Evolutionary conservation across 192 early-diverging fungal species (phyloP).

Genomic region (Coemansia sp.): DNA sequence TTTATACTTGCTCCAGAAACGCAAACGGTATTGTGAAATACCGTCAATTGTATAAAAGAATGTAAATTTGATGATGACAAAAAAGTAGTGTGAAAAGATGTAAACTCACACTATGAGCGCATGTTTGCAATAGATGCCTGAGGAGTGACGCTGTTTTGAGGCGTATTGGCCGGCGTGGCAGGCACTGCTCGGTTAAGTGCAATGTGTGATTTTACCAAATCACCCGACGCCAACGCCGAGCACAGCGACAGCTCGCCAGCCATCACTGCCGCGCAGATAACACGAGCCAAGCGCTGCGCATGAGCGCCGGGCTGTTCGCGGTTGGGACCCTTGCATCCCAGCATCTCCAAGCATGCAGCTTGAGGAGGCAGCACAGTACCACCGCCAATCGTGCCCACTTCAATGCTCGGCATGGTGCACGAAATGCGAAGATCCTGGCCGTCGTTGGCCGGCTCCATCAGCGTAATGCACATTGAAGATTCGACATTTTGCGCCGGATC

Average conservation of each 20-base stretch:
- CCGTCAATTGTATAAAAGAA: not conserved
- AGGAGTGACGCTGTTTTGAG: slow-evolving; percentile 11
- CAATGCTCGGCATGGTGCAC: slow-evolving; percentile 90
- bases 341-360: slow-evolving; percentile 80
- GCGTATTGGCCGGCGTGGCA: slow-evolving; percentile 30
- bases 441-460: slow-evolving; percentile 85
- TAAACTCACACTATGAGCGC: slow-evolving; percentile 1
- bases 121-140: slow-evolving; percentile 16
- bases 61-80: not conserved
- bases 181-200: slow-evolving; percentile 73
- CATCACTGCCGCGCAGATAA: slow-evolving; percentile 87
- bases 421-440: slow-evolving; percentile 80
- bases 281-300: slow-evolving; percentile 78
- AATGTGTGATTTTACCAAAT: slow-evolving; percentile 87
- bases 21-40: not conserved
- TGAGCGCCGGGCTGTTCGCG: slow-evolving; percentile 75
- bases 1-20: no score
- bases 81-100: not conserved
- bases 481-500: slow-evolving; percentile 97
- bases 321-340: slow-evolving; percentile 83
- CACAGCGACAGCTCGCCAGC: slow-evolving; percentile 88
- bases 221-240: slow-evolving; percentile 81
- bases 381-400: slow-evolving; percentile 92
- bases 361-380: slow-evolving; percentile 83
- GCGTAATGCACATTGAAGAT: slow-evolving; percentile 85